These are phyloP conservation scores for Neurospora sp. DNA, from an alignment of 495 filamentous ascomycete genomes.

Conservation along the genomic window DNA sequence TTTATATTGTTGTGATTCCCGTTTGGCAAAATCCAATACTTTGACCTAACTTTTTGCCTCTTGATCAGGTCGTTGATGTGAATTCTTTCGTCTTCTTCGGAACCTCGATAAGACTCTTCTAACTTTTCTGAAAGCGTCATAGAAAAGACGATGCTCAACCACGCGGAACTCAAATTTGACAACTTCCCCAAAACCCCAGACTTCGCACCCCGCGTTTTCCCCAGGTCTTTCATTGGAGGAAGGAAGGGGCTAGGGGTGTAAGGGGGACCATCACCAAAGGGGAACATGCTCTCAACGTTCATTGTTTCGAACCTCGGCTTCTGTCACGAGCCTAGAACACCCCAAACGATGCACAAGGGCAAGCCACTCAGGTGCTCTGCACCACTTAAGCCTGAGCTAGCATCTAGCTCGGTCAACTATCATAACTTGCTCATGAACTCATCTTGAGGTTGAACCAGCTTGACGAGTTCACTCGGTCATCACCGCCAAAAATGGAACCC, in stretches of 20 bases:
- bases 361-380: neutral
- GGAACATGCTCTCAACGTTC: neutral
- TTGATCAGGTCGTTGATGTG: neutral
- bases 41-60: neutral
- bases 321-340: neutral
- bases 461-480: neutral
- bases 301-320: neutral
- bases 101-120: neutral
- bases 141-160: neutral
- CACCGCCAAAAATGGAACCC: constrained; percentile 21
- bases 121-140: neutral
- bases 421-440: neutral
- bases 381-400: neutral
- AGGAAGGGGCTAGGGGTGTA: neutral
- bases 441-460: neutral
- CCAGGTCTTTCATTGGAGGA: neutral
- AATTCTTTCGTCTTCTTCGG: neutral
- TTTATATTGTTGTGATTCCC: neutral
- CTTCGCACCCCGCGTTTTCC: neutral
- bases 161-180: neutral
- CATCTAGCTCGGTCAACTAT: neutral
- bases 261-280: neutral
- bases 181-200: neutral
- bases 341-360: neutral
- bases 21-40: neutral